Evolutionary conservation across 129 eudicot genomes (phyloP), one percentile per base, ranked within the genome.

Genomic region (Calendula officinalis): DNA sequence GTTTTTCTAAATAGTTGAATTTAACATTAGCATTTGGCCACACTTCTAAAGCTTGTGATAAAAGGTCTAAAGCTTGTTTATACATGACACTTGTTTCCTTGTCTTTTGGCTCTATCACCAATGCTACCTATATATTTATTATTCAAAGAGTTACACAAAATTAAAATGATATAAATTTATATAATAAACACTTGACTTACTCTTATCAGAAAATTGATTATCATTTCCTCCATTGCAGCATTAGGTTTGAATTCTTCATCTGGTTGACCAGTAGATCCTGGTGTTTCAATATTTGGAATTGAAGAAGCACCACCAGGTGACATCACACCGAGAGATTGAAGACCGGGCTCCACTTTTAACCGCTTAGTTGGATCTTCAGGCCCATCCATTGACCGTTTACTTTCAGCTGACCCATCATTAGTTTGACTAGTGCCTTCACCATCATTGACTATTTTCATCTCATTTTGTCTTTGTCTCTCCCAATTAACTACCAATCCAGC

Each of bases 211-310:
- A 92, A 92, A 78, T 92, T 92, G 73, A 92, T 88, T 17, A 92
- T 92, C 99, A 92, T 92, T 81, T 94, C 99, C 75, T 92, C 99
- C 99, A 92, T 92, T 4, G 99, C 99, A 53, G 99, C 99, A 83
- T 92, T 92, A 15, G 99, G 99, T 75, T 88, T 92, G 69, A 88
- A 92, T 66, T 92, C 96, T 70, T 92, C 99, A 77, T 88, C 96
- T 50, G 96, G 87, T 76, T 88, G 99, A 45, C 89, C 91, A 36
- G 86, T 51, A 56, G 99, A 79, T 60, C 99, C 99, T 35, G 95
- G 89, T 55, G 96, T 88, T 73, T 85, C 99, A 30, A 85, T 80
- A 69, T 78, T 92, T 42, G 96, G 87, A 54, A 92, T 84, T 12
- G 99, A 88, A 48, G 97, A 80, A 68, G 95, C 68, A 9, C 95